These are phyloP conservation scores for Chlorella sorokiniana DNA, from an alignment of 139 green algal genomes.

Conservation along the genomic window DNA sequence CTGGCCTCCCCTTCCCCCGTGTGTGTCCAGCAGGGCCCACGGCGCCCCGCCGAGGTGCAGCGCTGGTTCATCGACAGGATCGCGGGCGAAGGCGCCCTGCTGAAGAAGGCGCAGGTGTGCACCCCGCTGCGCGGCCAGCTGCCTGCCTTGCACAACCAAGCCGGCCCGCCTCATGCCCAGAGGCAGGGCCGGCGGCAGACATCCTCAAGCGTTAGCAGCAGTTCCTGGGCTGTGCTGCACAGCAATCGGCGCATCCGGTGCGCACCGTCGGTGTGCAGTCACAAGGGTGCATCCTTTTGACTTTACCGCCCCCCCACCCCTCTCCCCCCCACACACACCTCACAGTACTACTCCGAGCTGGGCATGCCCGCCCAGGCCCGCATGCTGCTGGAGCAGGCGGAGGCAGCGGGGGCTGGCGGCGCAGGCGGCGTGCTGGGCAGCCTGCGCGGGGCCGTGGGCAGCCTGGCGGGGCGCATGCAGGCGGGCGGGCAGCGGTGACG, in stretches of 20 bases:
- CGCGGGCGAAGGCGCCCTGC: slow-evolving; percentile 2
- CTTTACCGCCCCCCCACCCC: not conserved
- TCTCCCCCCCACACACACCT: too few relatives aligned
- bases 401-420: slow-evolving; percentile 11
- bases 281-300: too few relatives aligned
- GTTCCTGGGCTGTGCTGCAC: too few relatives aligned
- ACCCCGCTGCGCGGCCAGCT: not conserved
- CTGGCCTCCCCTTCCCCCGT: too few relatives aligned
- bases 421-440: slow-evolving; percentile 28
- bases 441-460: slow-evolving; percentile 29
- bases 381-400: slow-evolving; percentile 35
- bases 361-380: slow-evolving; percentile 35
- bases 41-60: slow-evolving; percentile 29
- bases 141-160: not conserved
- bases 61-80: slow-evolving; percentile 40
- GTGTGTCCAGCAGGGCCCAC: slow-evolving; percentile 35
- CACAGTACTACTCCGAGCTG: slow-evolving; percentile 33
- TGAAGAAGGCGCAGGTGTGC: slow-evolving; percentile 28
- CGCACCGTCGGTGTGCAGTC: too few relatives aligned
- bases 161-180: too few relatives aligned
- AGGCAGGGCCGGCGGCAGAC: too few relatives aligned
- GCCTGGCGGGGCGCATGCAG: slow-evolving; percentile 22
- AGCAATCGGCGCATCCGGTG: too few relatives aligned
- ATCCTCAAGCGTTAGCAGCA: too few relatives aligned
- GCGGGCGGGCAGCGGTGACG: not conserved